phyloP scores from a whole-genome alignment of 2,329 filamentous ascomycete genomes.

The Hypoxylon sp. region DNA sequence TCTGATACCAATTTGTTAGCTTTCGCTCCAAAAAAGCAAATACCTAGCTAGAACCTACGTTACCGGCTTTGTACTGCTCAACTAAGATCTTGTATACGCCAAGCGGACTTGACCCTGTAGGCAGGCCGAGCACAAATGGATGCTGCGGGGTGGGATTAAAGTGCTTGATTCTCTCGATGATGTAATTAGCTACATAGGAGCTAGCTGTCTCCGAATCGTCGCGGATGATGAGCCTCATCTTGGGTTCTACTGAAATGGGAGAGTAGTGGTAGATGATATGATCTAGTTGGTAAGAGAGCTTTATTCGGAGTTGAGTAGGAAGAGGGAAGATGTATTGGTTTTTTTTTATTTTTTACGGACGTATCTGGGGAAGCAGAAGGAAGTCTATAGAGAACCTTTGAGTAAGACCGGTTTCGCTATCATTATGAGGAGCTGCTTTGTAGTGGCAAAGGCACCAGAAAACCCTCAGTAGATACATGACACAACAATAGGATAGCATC shows the following conservation, averaged over 20 bases:
- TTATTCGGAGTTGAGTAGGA: conserved; percentile 13
- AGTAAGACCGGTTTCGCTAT: conserved; percentile 44
- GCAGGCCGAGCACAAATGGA: conserved; percentile 86
- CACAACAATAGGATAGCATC: conserved; percentile 41
- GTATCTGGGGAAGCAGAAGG: conserved; percentile 32
- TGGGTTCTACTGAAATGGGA: conserved; percentile 50
- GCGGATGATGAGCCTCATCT: conserved; percentile 87
- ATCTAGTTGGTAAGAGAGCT: conserved; percentile 20
- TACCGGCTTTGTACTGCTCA: conserved; percentile 76
- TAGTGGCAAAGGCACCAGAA: conserved; percentile 42
- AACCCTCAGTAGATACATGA: conserved; percentile 23
- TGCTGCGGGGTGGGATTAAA: conserved; percentile 80
- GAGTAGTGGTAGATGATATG: conserved; percentile 35
- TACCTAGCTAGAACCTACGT: conserved; percentile 57
- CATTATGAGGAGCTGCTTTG: conserved; percentile 49
- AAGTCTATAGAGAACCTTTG: conserved; percentile 29
- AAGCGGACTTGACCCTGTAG: conserved; percentile 86
- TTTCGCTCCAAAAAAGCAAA: not conserved
- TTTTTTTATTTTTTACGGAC: conserved; percentile 21
- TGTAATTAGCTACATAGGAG: conserved; percentile 84
- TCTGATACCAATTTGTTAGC: conserved; percentile 63
- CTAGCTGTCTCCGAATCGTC: conserved; percentile 78
- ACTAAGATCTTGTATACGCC: conserved; percentile 84
- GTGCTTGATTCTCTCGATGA: conserved; percentile 84
- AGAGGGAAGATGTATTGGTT: conserved; percentile 13